phyloP scores from a whole-genome alignment of 1,284 basidiomycete species.

The Ganoderma boninense region DNA sequence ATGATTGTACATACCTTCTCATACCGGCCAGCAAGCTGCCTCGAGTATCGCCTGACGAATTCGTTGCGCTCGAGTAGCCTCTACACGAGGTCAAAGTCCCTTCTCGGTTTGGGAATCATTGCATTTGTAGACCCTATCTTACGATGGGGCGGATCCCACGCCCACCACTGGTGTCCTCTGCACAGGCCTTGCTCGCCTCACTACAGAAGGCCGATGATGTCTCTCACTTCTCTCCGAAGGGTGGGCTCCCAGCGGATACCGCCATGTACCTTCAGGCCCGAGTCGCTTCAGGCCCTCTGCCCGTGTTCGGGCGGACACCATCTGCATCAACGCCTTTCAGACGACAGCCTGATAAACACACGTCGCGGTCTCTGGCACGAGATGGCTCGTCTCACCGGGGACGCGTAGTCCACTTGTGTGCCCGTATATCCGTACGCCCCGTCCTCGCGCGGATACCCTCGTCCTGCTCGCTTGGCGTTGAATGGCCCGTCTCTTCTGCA shows the following conservation, averaged over 20 bases:
- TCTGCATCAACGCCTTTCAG: too few species aligned
- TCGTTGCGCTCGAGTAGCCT: too few species aligned
- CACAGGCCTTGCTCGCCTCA: neutral
- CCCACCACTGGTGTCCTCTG: neutral
- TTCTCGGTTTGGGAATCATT: neutral
- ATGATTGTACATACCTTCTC: too few species aligned
- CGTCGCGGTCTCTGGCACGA: neutral
- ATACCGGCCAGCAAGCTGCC: too few species aligned
- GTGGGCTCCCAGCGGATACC: neutral
- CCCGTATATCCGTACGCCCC: neutral
- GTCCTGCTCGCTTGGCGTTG: too few species aligned
- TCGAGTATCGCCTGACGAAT: too few species aligned
- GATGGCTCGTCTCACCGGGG: neutral
- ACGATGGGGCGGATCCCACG: neutral
- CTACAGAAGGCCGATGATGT: neutral
- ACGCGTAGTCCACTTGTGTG: neutral
- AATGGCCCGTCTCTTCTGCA: too few species aligned
- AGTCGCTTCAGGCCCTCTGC: neutral
- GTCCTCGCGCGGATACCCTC: too few species aligned
- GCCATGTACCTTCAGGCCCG: neutral
- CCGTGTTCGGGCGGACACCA: too few species aligned
- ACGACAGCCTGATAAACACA: neutral
- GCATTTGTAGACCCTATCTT: neutral
- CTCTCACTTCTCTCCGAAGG: neutral
- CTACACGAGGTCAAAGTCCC: neutral